A percentile compares a stretch with the other conserved stretches of the same genome.
Conservation (phyloP, 163 green algal species). For the Chloroidium sp. region DNA sequence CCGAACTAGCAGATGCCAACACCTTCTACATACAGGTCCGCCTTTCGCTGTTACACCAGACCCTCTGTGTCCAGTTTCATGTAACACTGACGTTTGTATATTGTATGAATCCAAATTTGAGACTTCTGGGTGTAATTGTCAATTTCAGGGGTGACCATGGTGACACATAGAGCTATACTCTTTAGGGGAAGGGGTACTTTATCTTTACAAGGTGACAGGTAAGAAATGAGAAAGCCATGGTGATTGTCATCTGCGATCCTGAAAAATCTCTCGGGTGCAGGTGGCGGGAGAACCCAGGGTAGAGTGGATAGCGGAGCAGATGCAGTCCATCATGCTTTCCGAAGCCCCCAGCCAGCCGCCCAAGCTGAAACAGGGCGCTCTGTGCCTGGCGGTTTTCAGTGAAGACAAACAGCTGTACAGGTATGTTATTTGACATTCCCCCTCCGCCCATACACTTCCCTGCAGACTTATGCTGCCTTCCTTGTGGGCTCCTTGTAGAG, state of each 20-base stretch:
- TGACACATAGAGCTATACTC: neutral
- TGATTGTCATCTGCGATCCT: neutral
- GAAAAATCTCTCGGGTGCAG: conserved; percentile 19
- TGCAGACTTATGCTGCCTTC: neutral
- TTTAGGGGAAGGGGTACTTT: neutral
- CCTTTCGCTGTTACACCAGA: neutral
- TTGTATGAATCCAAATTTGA: neutral
- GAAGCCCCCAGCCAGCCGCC: neutral
- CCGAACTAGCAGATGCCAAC: conserved; percentile 6
- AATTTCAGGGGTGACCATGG: neutral
- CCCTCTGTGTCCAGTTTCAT: too few species aligned
- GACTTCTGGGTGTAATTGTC: neutral
- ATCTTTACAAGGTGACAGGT: neutral
- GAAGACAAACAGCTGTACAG: conserved; percentile 84
- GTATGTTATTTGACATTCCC: too few species aligned
- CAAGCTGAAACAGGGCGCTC: conserved; percentile 30
- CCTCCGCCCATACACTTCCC: neutral
- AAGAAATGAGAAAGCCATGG: neutral
- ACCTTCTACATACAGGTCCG: conserved; percentile 62
- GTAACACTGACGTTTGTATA: too few species aligned
- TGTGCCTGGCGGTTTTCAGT: conserved; percentile 69
- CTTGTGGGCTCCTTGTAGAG: conserved; percentile 1
- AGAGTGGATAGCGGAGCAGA: conserved; percentile 65
- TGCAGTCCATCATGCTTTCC: conserved; percentile 27
- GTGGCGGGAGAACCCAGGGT: conserved; percentile 52